Evolutionary conservation across 2,329 filamentous ascomycete species (phyloP), one percentile per base, ranked within the genome.

Genomic region (Fusarium sp.): DNA sequence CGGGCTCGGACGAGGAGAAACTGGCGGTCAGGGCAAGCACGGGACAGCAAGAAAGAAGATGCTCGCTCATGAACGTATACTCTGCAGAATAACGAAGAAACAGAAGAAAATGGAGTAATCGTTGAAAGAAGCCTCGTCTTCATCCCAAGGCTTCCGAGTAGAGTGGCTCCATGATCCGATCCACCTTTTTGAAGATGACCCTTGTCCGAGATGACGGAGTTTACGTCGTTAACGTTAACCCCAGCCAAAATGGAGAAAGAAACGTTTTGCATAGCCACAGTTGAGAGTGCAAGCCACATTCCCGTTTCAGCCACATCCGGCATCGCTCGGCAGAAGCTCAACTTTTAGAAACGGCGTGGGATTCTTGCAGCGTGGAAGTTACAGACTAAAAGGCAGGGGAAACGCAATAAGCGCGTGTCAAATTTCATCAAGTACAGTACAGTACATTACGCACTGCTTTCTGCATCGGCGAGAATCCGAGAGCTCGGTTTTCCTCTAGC

Each of bases 61-160:
- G 37, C 59, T 64, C 64, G 60, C 47, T 65, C 27, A 40, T 29
- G 14, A 14, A 34, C 11, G 31, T 34, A 34, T 56, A 59, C 31
- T 34, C 35, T 45, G 42, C 29, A 45, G 18, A 64, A 38, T 5
- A 47, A 50, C 40, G 11, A 38, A 56, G 63, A 35, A 68, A 37
- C 29, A 20, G n/a, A 56, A 24, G 20, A 60, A 64, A 24, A 31
- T 10, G 57, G 29, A 38, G 38, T 34, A 34, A 34, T 66, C 29
- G 62, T 72, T 7, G 47, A 52, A 20, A 70, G 37, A 42, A 60
- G 38, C 42, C 56, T 58, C 37, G 57, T 62, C 57, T 67, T 67
- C 72, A 74, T 74, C 62, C 37, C 62, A 64, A 37, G 52, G 52
- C 62, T 64, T 64, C 61, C 18, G 50, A 6, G 11, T 35, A 16